phyloP scores from a whole-genome alignment of 192 early-diverging fungal genomes.

The Hyaloraphidium curvatum region DNA sequence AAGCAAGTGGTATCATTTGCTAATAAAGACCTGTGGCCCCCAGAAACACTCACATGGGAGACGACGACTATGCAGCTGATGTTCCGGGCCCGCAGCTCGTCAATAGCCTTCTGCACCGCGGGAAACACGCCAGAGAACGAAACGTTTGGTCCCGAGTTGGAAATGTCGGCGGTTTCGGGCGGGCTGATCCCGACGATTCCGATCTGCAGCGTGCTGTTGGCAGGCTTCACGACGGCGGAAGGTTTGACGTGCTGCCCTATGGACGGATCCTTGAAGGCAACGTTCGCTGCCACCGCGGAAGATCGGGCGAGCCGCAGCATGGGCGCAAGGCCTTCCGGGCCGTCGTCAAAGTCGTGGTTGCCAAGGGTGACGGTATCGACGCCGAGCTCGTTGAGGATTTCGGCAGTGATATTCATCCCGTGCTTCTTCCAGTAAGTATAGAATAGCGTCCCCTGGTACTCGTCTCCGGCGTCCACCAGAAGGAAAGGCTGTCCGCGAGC shows the following conservation, averaged over 20 bases:
- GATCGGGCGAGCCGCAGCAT: too few relatives aligned
- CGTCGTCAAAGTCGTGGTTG: slow-evolving; percentile 63
- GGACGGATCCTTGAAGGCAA: too few relatives aligned
- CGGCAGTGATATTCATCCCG: slow-evolving; percentile 16
- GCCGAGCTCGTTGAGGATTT: slow-evolving; percentile 40
- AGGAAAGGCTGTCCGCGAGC: slow-evolving; percentile 16
- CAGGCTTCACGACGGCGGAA: too few relatives aligned
- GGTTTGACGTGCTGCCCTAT: too few relatives aligned
- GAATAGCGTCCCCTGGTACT: slow-evolving; percentile 40
- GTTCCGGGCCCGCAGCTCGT: slow-evolving; percentile 33
- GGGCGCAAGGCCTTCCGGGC: slow-evolving; percentile 29
- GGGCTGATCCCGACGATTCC: too few relatives aligned
- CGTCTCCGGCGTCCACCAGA: slow-evolving; percentile 59
- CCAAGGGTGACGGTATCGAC: slow-evolving; percentile 39
- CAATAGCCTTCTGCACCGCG: slow-evolving; percentile 38
- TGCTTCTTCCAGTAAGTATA: slow-evolving; percentile 44
- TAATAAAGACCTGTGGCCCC: too few relatives aligned
- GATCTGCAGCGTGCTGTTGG: too few relatives aligned
- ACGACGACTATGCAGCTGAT: slow-evolving; percentile 44
- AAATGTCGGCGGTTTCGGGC: slow-evolving; percentile 34
- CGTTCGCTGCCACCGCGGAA: too few relatives aligned
- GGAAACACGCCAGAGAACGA: slow-evolving; percentile 34
- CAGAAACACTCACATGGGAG: too few relatives aligned
- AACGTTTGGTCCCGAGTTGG: slow-evolving; percentile 23
- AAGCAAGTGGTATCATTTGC: too few relatives aligned